phyloP scores from a whole-genome alignment of 768 basidiomycete genomes.

The Hypholoma fasciculare region DNA sequence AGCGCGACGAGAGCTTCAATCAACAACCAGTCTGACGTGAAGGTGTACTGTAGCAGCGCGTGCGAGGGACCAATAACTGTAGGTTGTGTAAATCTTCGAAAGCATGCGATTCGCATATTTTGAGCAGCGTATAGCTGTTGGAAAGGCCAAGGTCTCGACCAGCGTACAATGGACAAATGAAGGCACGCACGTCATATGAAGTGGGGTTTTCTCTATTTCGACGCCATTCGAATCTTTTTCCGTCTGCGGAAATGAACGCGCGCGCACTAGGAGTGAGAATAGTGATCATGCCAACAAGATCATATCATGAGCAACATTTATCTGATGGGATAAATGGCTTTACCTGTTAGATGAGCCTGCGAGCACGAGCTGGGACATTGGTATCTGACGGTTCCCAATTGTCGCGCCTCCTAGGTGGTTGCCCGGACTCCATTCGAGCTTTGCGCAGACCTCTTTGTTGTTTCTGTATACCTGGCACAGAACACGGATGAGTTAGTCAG shows the following conservation, averaged over 20 bases:
- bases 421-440: constrained; percentile 52
- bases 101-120: constrained; percentile 54
- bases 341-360: constrained; percentile 53
- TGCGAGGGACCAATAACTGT: constrained; percentile 66
- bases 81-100: constrained; percentile 49
- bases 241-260: constrained; percentile 56
- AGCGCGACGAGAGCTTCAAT: constrained; percentile 65
- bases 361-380: constrained; percentile 64
- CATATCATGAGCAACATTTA: constrained; percentile 3
- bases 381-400: constrained; percentile 51
- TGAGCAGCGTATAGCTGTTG: constrained; percentile 49
- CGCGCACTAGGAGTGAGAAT: constrained; percentile 46
- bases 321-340: constrained; percentile 18
- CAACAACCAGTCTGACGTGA: constrained; percentile 59
- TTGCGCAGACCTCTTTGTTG: constrained; percentile 47
- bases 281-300: constrained; percentile 9
- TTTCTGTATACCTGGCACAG: constrained; percentile 40
- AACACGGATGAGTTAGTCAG: constrained; percentile 15
- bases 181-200: constrained; percentile 61
- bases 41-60: constrained; percentile 63
- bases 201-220: constrained; percentile 43
- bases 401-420: constrained; percentile 56
- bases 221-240: constrained; percentile 67
- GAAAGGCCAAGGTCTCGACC: constrained; percentile 7
- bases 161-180: background rate